phyloP scores from a whole-genome alignment of 2,329 filamentous ascomycete species.

The Cladosporium sp. region DNA sequence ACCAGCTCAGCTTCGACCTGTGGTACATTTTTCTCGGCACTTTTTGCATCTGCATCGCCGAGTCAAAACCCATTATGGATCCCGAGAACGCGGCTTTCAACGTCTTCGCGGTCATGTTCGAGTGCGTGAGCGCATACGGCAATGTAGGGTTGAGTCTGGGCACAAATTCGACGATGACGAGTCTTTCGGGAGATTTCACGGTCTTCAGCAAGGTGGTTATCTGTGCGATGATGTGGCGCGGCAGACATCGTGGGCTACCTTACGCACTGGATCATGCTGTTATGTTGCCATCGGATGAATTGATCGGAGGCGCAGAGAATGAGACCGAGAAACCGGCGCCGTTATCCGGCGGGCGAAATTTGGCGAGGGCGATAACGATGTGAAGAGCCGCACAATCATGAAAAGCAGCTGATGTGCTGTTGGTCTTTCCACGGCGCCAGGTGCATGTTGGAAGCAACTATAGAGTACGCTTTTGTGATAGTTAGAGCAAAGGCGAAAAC shows the following conservation, averaged over 20 bases:
- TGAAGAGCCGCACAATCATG: neutral
- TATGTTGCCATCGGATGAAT: slow-evolving; percentile 42
- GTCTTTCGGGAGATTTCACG: slow-evolving; percentile 66
- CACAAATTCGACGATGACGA: slow-evolving; percentile 1
- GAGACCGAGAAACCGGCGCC: neutral
- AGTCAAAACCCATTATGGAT: slow-evolving; percentile 17
- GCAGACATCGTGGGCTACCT: slow-evolving; percentile 54
- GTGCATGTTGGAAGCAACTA: too few relatives aligned
- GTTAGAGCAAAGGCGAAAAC: too few relatives aligned
- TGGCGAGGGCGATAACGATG: neutral
- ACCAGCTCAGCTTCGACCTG: slow-evolving; percentile 36
- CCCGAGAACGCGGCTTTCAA: slow-evolving; percentile 21
- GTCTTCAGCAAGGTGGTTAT: slow-evolving; percentile 58
- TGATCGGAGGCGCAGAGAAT: neutral
- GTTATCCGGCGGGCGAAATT: neutral
- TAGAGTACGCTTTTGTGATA: too few relatives aligned
- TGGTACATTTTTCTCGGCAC: slow-evolving; percentile 37
- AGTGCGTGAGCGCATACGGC: slow-evolving; percentile 31
- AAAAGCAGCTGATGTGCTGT: too few relatives aligned
- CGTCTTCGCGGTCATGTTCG: slow-evolving; percentile 37
- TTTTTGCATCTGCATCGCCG: slow-evolving; percentile 36
- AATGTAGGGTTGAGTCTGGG: slow-evolving; percentile 29
- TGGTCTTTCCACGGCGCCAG: too few relatives aligned
- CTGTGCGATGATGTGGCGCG: slow-evolving; percentile 56
- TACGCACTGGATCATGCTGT: slow-evolving; percentile 62